Base-by-base conservation (phyloP, 2,329 filamentous ascomycete species). In the Cladophialophora carrionii region DNA sequence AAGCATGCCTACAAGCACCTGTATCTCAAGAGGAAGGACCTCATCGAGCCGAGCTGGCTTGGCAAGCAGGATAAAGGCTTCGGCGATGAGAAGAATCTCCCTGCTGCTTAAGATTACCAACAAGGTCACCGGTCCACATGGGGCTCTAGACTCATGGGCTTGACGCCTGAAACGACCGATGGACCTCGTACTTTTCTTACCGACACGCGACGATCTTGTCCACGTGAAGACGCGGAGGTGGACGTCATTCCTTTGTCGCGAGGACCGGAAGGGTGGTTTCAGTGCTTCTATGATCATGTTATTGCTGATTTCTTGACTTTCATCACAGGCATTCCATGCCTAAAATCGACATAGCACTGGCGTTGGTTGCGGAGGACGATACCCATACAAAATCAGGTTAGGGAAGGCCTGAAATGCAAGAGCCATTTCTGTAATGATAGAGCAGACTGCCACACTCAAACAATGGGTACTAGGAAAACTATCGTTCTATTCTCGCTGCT, bases 1-100 rank as follows among this genome's bases (percentile, higher is more conserved):
- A 93, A 96, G 73, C 96, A 91, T 29, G 93, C 94, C 0, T 99
- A 98, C 82, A 95, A 95, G 75, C 88, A 90, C 73, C 83, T 99
- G 56, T 94, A 93, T 75, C 83, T 84, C 20, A 88, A 89, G 56
- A 86, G 88, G 57, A 88, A 94, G 62, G 83, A 86, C 67, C 80
- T 99, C 64, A 86, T 97, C 20, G 67, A 71, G 24, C 37, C 52
- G 6, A 62, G 61, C 46, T 71, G 70, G 70, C 64, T 71, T 29
- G 70, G 70, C 49, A 59, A 67, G 43, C 70, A 71, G 43, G 65
- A 65, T 29, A 58, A 62, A 46, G 66, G 63, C 32, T 65, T 69
- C 60, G 70, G 70, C 22, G 68, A 70, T 37, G 48, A 68, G 32
- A 65, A 65, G 37, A 71, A 71, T 34, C 64, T 71, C 4, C 70